These are phyloP conservation scores for Lachancea meyersii DNA, from an alignment of 805 yeast species.

Conservation along the genomic window DNA sequence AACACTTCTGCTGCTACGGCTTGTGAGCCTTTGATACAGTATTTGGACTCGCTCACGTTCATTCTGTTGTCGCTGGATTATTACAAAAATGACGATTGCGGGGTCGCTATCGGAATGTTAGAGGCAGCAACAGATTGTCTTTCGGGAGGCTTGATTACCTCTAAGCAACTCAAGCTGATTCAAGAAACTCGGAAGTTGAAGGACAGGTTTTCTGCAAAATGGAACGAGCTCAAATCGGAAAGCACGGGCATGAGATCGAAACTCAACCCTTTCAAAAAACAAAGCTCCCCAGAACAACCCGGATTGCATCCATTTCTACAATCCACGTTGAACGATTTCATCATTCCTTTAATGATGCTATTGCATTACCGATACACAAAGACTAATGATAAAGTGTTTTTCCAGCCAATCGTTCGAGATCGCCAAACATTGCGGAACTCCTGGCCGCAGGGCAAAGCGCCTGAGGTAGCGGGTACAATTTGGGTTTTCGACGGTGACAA, in stretches of 20 bases:
- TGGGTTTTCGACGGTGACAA: conserved; percentile 21
- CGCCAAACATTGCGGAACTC: conserved; percentile 11
- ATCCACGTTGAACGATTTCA: conserved; percentile 23
- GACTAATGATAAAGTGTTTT: conserved; percentile 28
- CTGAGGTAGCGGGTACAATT: conserved; percentile 17
- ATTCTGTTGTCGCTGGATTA: conserved; percentile 27
- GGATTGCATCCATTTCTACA: conserved; percentile 22
- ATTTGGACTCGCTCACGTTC: conserved; percentile 22
- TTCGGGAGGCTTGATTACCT: conserved; percentile 9
- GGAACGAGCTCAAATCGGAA: conserved; percentile 6
- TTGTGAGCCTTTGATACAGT: conserved; percentile 11
- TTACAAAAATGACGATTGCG: conserved; percentile 22
- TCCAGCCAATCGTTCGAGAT: conserved; percentile 19
- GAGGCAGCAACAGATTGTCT: conserved; percentile 17
- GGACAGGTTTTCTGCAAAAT: conserved; percentile 5
- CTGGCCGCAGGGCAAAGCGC: conserved; percentile 26
- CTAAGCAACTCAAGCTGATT: conserved; percentile 8
- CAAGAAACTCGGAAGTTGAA: conserved; percentile 6
- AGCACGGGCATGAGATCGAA: conserved; percentile 3
- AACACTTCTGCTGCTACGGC: neutral
- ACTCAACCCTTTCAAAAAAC: conserved; percentile 1
- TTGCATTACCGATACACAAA: conserved; percentile 26
- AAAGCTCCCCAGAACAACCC: neutral
- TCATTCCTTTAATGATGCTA: conserved; percentile 25
- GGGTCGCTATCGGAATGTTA: conserved; percentile 29